Base-by-base conservation (phyloP, 2,329 filamentous ascomycete species). In the Ceratocystiopsis brevicomis region DNA sequence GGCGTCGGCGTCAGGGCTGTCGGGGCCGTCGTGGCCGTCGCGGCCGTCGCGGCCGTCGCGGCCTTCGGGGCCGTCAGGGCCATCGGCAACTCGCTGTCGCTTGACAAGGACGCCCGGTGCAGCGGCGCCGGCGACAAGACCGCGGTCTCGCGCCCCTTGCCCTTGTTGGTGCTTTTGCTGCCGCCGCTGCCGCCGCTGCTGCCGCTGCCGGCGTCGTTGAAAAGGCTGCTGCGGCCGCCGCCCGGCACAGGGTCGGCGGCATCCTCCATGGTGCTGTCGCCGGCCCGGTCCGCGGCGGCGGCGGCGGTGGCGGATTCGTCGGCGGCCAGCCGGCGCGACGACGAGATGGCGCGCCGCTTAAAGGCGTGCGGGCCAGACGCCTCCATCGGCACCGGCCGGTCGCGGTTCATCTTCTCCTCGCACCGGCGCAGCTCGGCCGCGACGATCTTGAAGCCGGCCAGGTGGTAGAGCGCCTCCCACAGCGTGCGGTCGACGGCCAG, bases 381-480 rank as follows among this genome's bases (percentile, higher is more conserved):
- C 35, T 67, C 52, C 5, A 60, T 58, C 13, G 65, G 63, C 35
- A 55, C 54, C 0, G 63, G 55, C 37, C 60, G 58, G 43, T 69
- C 64, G 38, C 66, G 59, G 53, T 71, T 75, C 51, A 71, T 61
- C 37, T 66, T 66, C 38, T 70, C 67, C 57, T 92, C 83, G 50
- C 76, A 85, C 3, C 64, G 60, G 37, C 64, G 62, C 25, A 93
- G 74, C 50, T 85, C 81, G 11, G 65, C 61, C 9, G 63, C 60
- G 48, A 87, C 68, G 8, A 81, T 72, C 50, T 76, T 76, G 83
- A 90, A 98, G 6, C 90, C 90, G 61, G 96, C 87, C 9, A 77
- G 62, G 34, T 78, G 70, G 59, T 93, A 98, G 14, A 93, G 62
- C 14, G 75, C 69, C 56, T 84, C 79, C 90, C 90, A 98, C 25